Evolutionary conservation across 2,329 filamentous ascomycete species (phyloP).

Genomic region (Setomelanomma holmii): DNA sequence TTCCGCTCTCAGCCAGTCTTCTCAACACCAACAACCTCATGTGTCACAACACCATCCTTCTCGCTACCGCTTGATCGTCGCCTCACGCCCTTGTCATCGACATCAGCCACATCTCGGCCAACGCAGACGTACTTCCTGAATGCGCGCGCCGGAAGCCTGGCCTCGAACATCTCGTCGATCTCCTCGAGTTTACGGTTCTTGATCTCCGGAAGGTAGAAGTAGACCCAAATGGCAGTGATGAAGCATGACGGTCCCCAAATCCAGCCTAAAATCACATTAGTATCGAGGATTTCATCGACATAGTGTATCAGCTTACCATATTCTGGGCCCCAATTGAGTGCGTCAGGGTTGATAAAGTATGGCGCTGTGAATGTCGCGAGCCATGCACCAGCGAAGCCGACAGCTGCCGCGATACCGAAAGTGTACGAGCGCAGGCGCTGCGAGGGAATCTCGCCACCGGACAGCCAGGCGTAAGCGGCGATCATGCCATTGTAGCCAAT

Average conservation of each 20-base stretch:
- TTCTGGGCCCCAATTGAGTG: constrained; percentile 65
- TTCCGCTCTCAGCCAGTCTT: constrained; percentile 2
- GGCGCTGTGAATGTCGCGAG: constrained; percentile 64
- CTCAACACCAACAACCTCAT: constrained; percentile 12
- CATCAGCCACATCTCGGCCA: constrained; percentile 22
- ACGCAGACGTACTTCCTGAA: constrained; percentile 42
- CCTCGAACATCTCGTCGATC: constrained; percentile 45
- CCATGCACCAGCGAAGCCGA: constrained; percentile 65
- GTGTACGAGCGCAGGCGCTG: constrained; percentile 65
- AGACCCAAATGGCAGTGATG: constrained; percentile 45
- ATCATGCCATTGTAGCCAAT: constrained; percentile 63
- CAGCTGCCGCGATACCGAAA: constrained; percentile 61
- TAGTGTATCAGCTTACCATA: constrained; percentile 53
- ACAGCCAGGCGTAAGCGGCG: constrained; percentile 64
- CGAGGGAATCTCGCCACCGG: constrained; percentile 64
- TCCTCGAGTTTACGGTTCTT: constrained; percentile 51
- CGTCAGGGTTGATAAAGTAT: constrained; percentile 65
- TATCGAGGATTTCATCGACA: too few species aligned
- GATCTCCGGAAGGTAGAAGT: constrained; percentile 42
- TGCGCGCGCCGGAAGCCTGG: constrained; percentile 34
- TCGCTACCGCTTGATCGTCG: constrained; percentile 20
- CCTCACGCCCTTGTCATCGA: constrained; percentile 14
- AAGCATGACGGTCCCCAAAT: constrained; percentile 48
- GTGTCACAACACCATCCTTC: constrained; percentile 22
- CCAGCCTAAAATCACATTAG: constrained; percentile 27